Conservation (phyloP, 306 rosid species). For the Prinsepia uniflora region DNA sequence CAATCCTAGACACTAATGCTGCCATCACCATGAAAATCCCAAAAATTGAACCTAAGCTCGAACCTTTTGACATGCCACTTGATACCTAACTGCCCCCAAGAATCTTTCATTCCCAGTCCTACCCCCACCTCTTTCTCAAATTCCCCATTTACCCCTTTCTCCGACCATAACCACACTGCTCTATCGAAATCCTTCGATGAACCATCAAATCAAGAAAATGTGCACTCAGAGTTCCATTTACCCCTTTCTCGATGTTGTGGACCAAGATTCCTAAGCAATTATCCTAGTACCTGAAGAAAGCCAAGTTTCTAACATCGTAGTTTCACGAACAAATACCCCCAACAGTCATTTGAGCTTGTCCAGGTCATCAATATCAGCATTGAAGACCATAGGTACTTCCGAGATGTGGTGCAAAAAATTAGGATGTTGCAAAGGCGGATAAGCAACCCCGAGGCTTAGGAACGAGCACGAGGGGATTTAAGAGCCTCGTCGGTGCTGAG, state of each 20-base stretch:
- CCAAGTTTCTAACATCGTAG: conserved; percentile 26
- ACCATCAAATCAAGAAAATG: conserved; percentile 29
- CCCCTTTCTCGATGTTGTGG: conserved; percentile 38
- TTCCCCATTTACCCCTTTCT: conserved; percentile 20
- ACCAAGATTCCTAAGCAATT: conserved; percentile 54
- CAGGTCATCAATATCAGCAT: conserved; percentile 54
- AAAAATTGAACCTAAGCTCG: conserved; percentile 61
- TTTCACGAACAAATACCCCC: conserved; percentile 20
- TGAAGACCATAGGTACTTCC: conserved; percentile 58
- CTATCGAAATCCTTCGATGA: conserved; percentile 29
- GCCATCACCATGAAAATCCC: conserved; percentile 32
- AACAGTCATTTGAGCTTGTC: conserved; percentile 61
- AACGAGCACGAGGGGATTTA: conserved; percentile 55
- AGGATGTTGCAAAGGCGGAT: conserved; percentile 65
- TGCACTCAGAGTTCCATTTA: conserved; percentile 51
- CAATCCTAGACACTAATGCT: conserved; percentile 11
- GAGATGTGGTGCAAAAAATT: conserved; percentile 52
- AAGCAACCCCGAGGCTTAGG: conserved; percentile 17
- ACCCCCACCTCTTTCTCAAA: conserved; percentile 18
- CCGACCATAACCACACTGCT: conserved; percentile 8
- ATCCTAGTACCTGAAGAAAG: conserved; percentile 49
- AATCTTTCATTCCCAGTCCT: conserved; percentile 22
- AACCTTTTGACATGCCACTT: conserved; percentile 52
- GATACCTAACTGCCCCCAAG: conserved; percentile 13
- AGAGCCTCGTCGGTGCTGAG: conserved; percentile 58